Base-by-base conservation (phyloP, 225 moss, liverwort and hornwort species). In the Sphagnum tenellum region DNA sequence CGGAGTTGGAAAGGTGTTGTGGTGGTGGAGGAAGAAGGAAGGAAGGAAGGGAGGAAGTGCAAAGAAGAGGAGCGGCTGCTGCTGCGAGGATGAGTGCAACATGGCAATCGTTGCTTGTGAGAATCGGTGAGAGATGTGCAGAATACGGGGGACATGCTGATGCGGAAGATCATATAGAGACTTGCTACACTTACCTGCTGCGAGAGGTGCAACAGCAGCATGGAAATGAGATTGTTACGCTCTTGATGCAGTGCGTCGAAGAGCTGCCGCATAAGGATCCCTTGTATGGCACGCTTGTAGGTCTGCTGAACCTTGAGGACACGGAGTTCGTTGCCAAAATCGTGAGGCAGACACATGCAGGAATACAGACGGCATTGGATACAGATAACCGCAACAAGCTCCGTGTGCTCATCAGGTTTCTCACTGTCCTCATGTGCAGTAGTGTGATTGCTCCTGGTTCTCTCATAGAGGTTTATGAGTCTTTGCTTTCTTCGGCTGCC, bases 251-350 rank as follows among this genome's bases (percentile, higher is more conserved):
- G 76, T 98, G 90, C 64, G 93, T 86, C 69, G 93, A 90, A 76
- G 98, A 98, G 81, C 81, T 93, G n/a, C 98, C 98, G 2, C 98
- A 98, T 66, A 99, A 99, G 63, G 86, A 90, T 44, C 98, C 98
- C 3, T 72, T 99, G 46, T 99, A 99, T 29, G 93, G 90, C 5
- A 87, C 98, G 3, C 81, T 99, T 67, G 96, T 92, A 49, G 98
- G 93, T 9, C 71, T 99, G 49, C 87, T 99, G 51, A 99, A 99
- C 48, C 89, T 90, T 11, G 98, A 99, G 65, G 83, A 89, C 61
- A 79, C 69, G 9, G 90, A 88, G 69, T 93, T 99, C 66, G 93
- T 86, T 1, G 80, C 64, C 7, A 93, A 91, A 72, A 79, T 99
- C 56, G 93, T 93, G 4, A 70, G 69, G 11, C 79, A 82, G 64